Percentiles rank a stretch among this genome's conserved stretches.
Conservation (phyloP, 805 yeast species). For the Candida awuae region DNA sequence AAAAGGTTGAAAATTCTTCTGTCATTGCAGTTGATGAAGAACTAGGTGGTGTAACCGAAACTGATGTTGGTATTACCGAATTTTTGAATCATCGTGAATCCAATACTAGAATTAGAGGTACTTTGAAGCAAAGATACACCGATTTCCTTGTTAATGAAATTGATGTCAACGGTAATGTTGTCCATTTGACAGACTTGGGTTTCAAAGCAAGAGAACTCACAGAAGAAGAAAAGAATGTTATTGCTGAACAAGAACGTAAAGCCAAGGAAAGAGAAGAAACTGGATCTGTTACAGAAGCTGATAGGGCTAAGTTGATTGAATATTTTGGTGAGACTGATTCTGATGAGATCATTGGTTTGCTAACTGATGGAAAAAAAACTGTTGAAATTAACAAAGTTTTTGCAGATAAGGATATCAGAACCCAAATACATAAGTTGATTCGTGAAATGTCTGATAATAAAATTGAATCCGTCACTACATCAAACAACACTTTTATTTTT, state of each 20-base stretch:
- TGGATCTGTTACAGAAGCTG: constrained; percentile 38
- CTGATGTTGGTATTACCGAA: constrained; percentile 81
- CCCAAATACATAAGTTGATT: constrained; percentile 67
- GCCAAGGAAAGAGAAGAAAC: constrained; percentile 30
- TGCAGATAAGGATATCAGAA: constrained; percentile 65
- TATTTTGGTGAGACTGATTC: constrained; percentile 56
- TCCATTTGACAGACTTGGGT: constrained; percentile 72
- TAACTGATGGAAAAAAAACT: constrained; percentile 33
- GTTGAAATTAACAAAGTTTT: constrained; percentile 52
- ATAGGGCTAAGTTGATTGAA: constrained; percentile 40
- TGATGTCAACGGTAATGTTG: constrained; percentile 55
- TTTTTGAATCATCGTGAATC: constrained; percentile 27
- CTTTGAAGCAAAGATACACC: constrained; percentile 79
- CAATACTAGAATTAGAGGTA: constrained; percentile 65
- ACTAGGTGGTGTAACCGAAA: constrained; percentile 47
- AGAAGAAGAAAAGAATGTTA: constrained; percentile 27
- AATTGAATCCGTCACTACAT: constrained; percentile 73
- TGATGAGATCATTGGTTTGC: constrained; percentile 43
- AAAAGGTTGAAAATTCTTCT: constrained; percentile 1
- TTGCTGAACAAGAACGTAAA: constrained; percentile 35
- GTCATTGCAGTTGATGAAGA: not conserved
- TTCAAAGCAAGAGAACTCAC: constrained; percentile 41
- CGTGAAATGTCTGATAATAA: constrained; percentile 66
- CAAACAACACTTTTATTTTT: constrained; percentile 55
- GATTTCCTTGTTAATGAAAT: constrained; percentile 94